A percentile compares a stretch with the other conserved stretches of the same genome.
Evolutionary conservation across 2,329 filamentous ascomycete genomes (phyloP).

Genomic region (Cercospora beticola): DNA sequence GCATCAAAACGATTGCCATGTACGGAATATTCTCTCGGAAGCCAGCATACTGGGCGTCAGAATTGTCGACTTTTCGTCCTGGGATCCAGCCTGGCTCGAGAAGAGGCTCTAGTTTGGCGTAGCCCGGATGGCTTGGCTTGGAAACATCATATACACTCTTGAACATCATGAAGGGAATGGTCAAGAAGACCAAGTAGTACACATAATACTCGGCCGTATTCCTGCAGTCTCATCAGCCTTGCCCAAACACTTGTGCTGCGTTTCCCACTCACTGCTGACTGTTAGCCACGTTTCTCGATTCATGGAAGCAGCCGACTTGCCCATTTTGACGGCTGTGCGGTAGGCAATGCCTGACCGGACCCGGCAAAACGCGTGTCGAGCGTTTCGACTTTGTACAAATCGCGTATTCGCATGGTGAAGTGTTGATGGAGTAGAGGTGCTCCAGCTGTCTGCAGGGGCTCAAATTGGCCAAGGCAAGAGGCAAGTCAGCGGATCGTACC

Average conservation of each 20-base stretch:
- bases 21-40: conserved; percentile 87
- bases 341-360: conserved; percentile 42
- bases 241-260: not conserved
- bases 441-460: not conserved
- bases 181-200: conserved; percentile 69
- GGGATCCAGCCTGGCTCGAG: conserved; percentile 87
- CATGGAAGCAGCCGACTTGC: not conserved
- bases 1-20: conserved; percentile 67
- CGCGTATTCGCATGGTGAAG: conserved; percentile 19
- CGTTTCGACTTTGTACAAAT: conserved; percentile 63
- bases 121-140: conserved; percentile 79
- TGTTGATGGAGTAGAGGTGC: conserved; percentile 3
- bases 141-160: conserved; percentile 86
- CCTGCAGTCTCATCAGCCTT: conserved; percentile 39
- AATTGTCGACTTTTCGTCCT: conserved; percentile 87
- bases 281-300: conserved; percentile 8
- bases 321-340: conserved; percentile 68
- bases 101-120: conserved; percentile 67
- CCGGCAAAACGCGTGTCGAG: conserved; percentile 73
- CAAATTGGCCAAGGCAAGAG: not conserved
- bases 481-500: not conserved
- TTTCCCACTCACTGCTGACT: conserved; percentile 3
- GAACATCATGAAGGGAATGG: conserved; percentile 79
- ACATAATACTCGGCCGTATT: conserved; percentile 79
- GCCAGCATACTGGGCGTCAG: conserved; percentile 80